Evolutionary conservation across 352 stramenopile species (phyloP).

Genomic region (Aphanomyces cochlioides): DNA sequence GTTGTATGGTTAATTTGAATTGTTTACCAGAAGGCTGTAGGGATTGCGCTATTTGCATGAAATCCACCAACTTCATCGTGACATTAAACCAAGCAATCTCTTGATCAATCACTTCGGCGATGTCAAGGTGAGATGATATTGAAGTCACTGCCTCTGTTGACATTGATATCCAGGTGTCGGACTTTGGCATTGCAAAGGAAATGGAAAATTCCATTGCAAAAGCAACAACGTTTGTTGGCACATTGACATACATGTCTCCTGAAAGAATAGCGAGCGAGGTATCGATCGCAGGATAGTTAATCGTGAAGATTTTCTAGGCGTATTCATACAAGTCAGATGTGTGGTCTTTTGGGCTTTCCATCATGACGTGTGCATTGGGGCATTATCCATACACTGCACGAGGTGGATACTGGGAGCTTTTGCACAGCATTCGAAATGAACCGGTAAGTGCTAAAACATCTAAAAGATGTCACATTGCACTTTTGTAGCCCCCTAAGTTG

Average conservation of each 20-base stretch:
- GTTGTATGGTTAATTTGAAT: background rate
- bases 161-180: slow-evolving; percentile 43
- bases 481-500: slow-evolving; percentile 50
- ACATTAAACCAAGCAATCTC: slow-evolving; percentile 94
- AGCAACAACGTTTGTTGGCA: slow-evolving; percentile 89
- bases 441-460: background rate
- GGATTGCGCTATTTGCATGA: slow-evolving; percentile 87
- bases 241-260: slow-evolving; percentile 91
- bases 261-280: slow-evolving; percentile 89
- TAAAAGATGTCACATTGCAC: background rate
- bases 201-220: slow-evolving; percentile 86
- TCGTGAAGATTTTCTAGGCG: slow-evolving; percentile 37
- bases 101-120: slow-evolving; percentile 90
- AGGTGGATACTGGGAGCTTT: slow-evolving; percentile 87
- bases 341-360: slow-evolving; percentile 81
- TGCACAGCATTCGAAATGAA: slow-evolving; percentile 86
- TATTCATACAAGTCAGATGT: slow-evolving; percentile 88
- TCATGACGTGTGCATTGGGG: slow-evolving; percentile 87
- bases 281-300: slow-evolving; percentile 29
- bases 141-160: background rate
- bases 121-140: slow-evolving; percentile 71
- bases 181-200: slow-evolving; percentile 80
- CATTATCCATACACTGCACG: slow-evolving; percentile 83
- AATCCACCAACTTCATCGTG: slow-evolving; percentile 88
- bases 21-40: background rate